Evolutionary conservation across 2,329 filamentous ascomycete species (phyloP), one percentile per base, ranked within the genome.

Genomic region (Aureobasidium melanogenum): DNA sequence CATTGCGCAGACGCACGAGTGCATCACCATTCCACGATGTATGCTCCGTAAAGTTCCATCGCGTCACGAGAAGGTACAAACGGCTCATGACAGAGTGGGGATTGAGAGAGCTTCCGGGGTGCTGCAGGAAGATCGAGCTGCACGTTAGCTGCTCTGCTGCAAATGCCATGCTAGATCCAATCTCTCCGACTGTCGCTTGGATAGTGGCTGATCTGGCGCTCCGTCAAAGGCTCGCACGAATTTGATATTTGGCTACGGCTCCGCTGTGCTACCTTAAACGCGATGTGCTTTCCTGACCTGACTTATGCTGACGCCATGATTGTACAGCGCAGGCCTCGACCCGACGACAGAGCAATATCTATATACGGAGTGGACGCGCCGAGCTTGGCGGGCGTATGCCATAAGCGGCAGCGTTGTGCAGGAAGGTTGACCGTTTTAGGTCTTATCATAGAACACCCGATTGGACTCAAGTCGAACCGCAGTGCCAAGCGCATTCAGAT

Each of bases 401-500:
- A 59, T 50, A 59, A 59, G 56, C 56, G 56, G 56, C 56, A 59
- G 22, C 28, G 56, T 59, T 44, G 56, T 59, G 56, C 56, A 50
- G 56, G 22, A 39, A 12, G 24, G 19, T 59, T 39, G 55, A 41
- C 56, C 56, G 43, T 59, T 59, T 59, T 59, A 36, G 56, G 56
- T 50, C 56, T 48, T 39, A 26, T 36, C 41, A 38, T 47, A 12
- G 5, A 36, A 43, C 41, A 38, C 38, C 44, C 56, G 56, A 50
- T 50, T 58, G 43, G 55, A 34, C 39, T 15, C 43, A 32, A 30
- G n/a, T 36, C 34, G 34, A 39, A 34, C 28, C 26, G 34, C 19
- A 14, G 15, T 32, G 55, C 43, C 55, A 47, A 58, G 55, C 44
- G 26, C 43, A 24, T 14, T 41, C 24, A 22, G 30, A 30, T 59